Evolutionary conservation across 768 basidiomycete genomes (phyloP), one percentile per base, ranked within the genome.

Genomic region (Ramaria sp.): DNA sequence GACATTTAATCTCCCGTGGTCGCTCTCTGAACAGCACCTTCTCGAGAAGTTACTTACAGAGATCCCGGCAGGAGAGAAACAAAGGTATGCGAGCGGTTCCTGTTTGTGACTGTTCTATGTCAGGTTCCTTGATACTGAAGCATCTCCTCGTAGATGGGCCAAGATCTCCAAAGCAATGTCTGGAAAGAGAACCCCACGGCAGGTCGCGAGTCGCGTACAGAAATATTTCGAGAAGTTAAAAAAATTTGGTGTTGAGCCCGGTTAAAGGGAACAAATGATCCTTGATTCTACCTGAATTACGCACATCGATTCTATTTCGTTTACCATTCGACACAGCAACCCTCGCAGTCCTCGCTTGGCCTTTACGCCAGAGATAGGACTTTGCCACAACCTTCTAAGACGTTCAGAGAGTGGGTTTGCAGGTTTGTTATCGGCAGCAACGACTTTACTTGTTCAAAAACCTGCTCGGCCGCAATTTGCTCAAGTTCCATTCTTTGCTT

Each of bases 141-240:
- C 33, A 61, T 48, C 9, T 24, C 4, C 22, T 37, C 49, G 22
- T 63, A 89, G 88, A 53, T 91, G 85, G 85, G 75, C 81, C 55
- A 86, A 88, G 68, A 91, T 91, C 52, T 91, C 88, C 13, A 72
- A 76, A 53, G 89, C 86, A 37, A 91, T 91, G 89, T 74, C 80
- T 49, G 88, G 88, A 0, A 73, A 73, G 45, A 71, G 88, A 57
- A 90, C 89, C 3, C 82, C 88, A 4, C 71, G 88, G 59, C 89
- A 91, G 71, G 89, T 91, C n/a, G 88, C 88, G 38, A 89, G 86
- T 71, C 78, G 88, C 17, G 88, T 91, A 54, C 89, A 91, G 63
- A 91, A 91, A 69, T 91, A 90, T 68, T 84, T 88, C 67, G 86
- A 86, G 66, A 91, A 90, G 73, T 67, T 91, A 67, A 88, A 83